Base-by-base conservation (phyloP, 208 protist genomes). In the Acanthamoeba culbertsoni region DNA sequence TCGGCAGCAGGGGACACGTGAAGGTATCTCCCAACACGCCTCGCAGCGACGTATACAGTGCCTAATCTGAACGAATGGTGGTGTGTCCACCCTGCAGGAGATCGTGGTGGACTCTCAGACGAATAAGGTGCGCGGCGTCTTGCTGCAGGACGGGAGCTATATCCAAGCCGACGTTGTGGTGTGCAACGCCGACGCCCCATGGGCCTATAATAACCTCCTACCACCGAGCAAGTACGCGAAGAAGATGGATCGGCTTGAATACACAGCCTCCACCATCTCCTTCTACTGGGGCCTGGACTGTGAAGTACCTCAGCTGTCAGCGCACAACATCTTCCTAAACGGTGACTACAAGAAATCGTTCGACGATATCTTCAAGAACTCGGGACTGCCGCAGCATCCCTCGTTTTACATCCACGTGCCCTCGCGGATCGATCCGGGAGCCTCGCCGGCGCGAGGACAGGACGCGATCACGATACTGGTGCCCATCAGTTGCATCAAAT, bases 291-390 rank as follows among this genome's bases (percentile, higher is more conserved):
- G 51, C 18, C 48, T 57, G 71, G 63, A 75, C 28, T 57, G 46
- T 37, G 63, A 73, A 31, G 55, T 92, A 20, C 86, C 86, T 1
- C 86, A 92, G 48, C 53, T 92, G 42, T 68, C 63, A 31, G 63
- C 63, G n/a, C 86, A 92, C 86, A 92, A 92, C 86, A 92, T 92
- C 35, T 92, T 92, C 55, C 71, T 92, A 1, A 75, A 68, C 63
- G 86, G 71, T 26, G 71, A 92, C 63, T 92, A 92, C 86, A 68
- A 92, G 71, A 75, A 92, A 43, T 92, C 86, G 31, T 92, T 92
- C 51, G 86, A 92, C 55, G 86, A 92, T 35, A 92, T 92, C 86
- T 92, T 92, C 86, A 79, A 90, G 82, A 59, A 65, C 35, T 92
- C 63, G 45, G 63, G 71, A 1, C 55, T 92, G 33, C 86, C 86